phyloP scores from a whole-genome alignment of 2,329 filamentous ascomycete genomes.

The Beauveria caledonica region DNA sequence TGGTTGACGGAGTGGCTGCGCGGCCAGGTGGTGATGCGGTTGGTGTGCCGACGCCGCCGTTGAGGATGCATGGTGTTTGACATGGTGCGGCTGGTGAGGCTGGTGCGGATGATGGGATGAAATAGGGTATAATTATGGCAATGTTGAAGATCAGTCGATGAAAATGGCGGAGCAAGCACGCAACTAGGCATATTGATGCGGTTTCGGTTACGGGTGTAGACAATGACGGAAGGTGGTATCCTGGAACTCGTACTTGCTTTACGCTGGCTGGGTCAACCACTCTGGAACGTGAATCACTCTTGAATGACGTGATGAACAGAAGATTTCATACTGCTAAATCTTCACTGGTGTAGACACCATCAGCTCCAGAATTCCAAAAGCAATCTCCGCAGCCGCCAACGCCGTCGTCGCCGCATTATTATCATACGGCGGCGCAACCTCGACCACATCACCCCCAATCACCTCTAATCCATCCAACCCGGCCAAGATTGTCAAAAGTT shows the following conservation, averaged over 20 bases:
- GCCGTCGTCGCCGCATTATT: conserved; percentile 68
- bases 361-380: conserved; percentile 60
- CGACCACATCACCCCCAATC: conserved; percentile 77
- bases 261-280: neutral
- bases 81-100: neutral
- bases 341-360: conserved; percentile 16
- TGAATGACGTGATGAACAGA: too few species aligned
- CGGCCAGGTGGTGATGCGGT: neutral
- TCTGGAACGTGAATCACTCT: too few species aligned
- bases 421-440: conserved; percentile 78
- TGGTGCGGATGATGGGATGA: neutral
- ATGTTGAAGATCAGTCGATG: too few species aligned
- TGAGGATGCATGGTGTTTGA: neutral
- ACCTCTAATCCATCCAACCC: conserved; percentile 72
- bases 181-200: too few species aligned
- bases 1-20: neutral
- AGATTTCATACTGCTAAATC: neutral
- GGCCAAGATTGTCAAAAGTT: conserved; percentile 69
- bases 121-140: neutral
- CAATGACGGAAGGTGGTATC: neutral
- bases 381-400: conserved; percentile 70
- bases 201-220: neutral
- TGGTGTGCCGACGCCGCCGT: neutral
- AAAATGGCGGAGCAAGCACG: too few species aligned
- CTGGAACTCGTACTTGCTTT: neutral